Percentiles rank a stretch among this genome's conserved stretches.
Evolutionary conservation across 345 rosid species (phyloP).

Genomic region (Melaleuca alternifolia): DNA sequence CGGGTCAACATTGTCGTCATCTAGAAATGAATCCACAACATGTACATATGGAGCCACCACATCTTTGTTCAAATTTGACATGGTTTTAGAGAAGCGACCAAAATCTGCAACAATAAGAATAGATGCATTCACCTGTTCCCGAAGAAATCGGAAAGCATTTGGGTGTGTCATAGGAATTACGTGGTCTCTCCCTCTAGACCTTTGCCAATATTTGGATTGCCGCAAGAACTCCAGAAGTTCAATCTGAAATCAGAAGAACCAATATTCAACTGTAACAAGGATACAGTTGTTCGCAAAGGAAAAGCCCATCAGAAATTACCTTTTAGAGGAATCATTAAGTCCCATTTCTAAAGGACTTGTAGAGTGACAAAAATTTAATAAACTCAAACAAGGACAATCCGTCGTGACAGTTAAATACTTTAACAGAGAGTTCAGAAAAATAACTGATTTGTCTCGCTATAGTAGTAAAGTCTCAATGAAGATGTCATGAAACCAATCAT

Average conservation of each 20-base stretch:
- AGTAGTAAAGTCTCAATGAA: neutral
- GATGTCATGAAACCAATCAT: neutral
- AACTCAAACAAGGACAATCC: neutral
- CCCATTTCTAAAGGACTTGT: neutral
- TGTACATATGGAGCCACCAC: constrained; percentile 94
- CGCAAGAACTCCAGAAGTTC: constrained; percentile 56
- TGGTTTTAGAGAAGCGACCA: constrained; percentile 59
- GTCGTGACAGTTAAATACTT: neutral
- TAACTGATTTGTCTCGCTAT: neutral
- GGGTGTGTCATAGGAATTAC: constrained; percentile 99
- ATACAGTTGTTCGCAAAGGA: neutral
- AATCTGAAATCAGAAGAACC: constrained; percentile 42
- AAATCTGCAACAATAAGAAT: constrained; percentile 86
- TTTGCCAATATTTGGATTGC: constrained; percentile 80
- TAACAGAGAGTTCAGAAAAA: neutral
- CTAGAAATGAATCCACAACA: constrained; percentile 61
- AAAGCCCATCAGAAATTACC: neutral
- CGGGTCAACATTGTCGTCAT: constrained; percentile 46
- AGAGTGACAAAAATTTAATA: neutral
- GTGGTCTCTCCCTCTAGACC: constrained; percentile 91
- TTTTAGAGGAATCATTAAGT: neutral
- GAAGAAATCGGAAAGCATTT: constrained; percentile 94
- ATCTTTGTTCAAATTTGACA: constrained; percentile 76
- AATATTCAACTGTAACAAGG: neutral
- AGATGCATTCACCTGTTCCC: constrained; percentile 76